These are phyloP conservation scores for Syzygium aromaticum DNA, from an alignment of 345 rosid genomes.

Conservation along the genomic window DNA sequence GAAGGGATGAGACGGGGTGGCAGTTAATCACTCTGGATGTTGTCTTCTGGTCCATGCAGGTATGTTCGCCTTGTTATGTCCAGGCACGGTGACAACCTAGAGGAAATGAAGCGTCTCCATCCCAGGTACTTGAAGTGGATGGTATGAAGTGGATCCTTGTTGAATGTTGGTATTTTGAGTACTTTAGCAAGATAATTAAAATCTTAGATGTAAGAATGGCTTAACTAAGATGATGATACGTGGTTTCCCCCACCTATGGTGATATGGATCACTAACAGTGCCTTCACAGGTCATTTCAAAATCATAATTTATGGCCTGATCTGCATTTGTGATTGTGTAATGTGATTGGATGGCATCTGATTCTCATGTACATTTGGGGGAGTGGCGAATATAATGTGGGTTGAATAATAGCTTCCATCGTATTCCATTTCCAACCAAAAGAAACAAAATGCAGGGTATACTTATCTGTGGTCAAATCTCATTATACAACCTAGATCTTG, in stretches of 20 bases:
- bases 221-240: not conserved
- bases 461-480: not conserved
- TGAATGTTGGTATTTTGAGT: not conserved
- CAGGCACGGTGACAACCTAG: slow-evolving; percentile 34
- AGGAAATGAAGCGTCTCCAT: slow-evolving; percentile 48
- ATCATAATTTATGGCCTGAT: not conserved
- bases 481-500: not conserved
- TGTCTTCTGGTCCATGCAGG: slow-evolving; percentile 28
- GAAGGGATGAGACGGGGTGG: not conserved
- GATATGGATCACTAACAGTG: not conserved
- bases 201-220: not conserved
- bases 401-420: not conserved
- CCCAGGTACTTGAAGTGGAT: slow-evolving; percentile 48
- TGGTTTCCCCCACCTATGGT: not conserved
- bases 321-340: not conserved
- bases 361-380: not conserved
- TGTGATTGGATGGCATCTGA: not conserved
- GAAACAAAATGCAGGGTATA: not conserved
- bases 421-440: not conserved
- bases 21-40: not conserved
- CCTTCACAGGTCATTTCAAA: not conserved
- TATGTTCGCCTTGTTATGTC: slow-evolving; percentile 80
- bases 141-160: not conserved
- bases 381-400: not conserved
- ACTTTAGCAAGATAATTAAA: not conserved